A percentile compares a stretch with the other conserved stretches of the same genome.
These are phyloP conservation scores for Dactylellina sp. DNA, from an alignment of 2,329 filamentous ascomycete genomes.

Conservation along the genomic window DNA sequence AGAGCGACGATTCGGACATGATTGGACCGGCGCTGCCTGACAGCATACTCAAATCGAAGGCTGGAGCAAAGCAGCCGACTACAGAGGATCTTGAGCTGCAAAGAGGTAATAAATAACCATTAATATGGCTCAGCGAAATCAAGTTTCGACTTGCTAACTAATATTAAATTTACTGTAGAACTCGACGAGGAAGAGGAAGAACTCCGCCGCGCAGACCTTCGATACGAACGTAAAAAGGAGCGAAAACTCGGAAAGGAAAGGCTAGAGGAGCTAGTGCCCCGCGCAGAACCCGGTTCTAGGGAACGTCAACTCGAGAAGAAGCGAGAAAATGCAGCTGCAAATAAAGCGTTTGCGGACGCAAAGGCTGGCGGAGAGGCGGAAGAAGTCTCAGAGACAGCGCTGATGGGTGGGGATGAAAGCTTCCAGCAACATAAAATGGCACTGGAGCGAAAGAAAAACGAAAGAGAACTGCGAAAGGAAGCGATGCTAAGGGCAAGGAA, in stretches of 20 bases:
- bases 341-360: slow-evolving; percentile 75
- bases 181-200: slow-evolving; percentile 68
- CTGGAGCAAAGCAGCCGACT: slow-evolving; percentile 75
- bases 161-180: slow-evolving; percentile 63
- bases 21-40: slow-evolving; percentile 67
- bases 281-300: slow-evolving; percentile 82
- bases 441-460: slow-evolving; percentile 80
- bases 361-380: slow-evolving; percentile 72
- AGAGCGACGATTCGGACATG: slow-evolving; percentile 69
- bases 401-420: slow-evolving; percentile 79
- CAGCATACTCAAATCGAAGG: slow-evolving; percentile 56
- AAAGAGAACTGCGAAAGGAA: slow-evolving; percentile 83
- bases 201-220: slow-evolving; percentile 68
- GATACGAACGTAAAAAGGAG: slow-evolving; percentile 73
- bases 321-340: slow-evolving; percentile 76
- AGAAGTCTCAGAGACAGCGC: slow-evolving; percentile 74
- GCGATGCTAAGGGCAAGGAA: slow-evolving; percentile 79
- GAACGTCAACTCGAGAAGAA: slow-evolving; percentile 91
- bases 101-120: slow-evolving; percentile 62
- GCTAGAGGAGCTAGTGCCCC: slow-evolving; percentile 83
- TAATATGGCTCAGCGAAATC: background rate
- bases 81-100: slow-evolving; percentile 77
- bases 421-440: slow-evolving; percentile 75
- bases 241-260: slow-evolving; percentile 75
- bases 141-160: slow-evolving; percentile 60